These are phyloP conservation scores for Xylariaceae sp. DNA, from an alignment of 2,329 filamentous ascomycete species.

Conservation along the genomic window DNA sequence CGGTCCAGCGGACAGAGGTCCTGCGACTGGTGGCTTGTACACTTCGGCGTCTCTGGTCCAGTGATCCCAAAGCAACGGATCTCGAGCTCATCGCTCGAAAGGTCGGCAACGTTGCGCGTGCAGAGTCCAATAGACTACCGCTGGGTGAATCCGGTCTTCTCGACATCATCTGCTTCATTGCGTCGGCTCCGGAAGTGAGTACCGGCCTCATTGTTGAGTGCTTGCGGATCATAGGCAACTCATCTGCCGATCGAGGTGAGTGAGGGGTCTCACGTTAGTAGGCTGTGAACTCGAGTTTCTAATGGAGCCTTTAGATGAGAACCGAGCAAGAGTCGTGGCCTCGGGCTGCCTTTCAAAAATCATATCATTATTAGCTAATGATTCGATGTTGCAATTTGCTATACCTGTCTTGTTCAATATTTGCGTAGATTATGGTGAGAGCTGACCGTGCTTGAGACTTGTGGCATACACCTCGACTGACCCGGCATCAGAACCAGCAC, in stretches of 20 bases:
- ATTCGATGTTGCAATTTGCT: constrained; percentile 47
- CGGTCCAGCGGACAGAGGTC: constrained; percentile 16
- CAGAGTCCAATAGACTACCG: constrained; percentile 53
- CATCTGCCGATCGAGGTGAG: constrained; percentile 56
- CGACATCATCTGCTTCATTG: constrained; percentile 49
- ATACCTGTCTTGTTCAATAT: constrained; percentile 61
- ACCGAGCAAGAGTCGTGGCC: constrained; percentile 52
- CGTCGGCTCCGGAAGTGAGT: constrained; percentile 38
- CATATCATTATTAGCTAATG: constrained; percentile 45
- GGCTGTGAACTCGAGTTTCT: background rate
- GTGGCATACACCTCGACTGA: constrained; percentile 17
- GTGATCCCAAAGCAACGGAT: constrained; percentile 34
- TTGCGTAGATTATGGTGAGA: constrained; percentile 58
- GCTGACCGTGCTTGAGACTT: background rate
- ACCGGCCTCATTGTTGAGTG: constrained; percentile 49
- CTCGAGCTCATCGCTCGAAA: constrained; percentile 48
- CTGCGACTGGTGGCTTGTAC: constrained; percentile 39
- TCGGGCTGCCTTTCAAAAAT: constrained; percentile 46
- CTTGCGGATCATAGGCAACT: constrained; percentile 57
- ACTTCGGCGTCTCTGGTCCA: constrained; percentile 40
- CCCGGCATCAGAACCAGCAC: constrained; percentile 48
- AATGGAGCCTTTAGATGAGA: constrained; percentile 46
- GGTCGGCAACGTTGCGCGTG: constrained; percentile 52
- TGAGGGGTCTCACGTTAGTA: background rate
- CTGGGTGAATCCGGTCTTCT: constrained; percentile 56